These are phyloP conservation scores for Amaranthus cruentus DNA, from an alignment of 148 eudicot species.

Conservation along the genomic window DNA sequence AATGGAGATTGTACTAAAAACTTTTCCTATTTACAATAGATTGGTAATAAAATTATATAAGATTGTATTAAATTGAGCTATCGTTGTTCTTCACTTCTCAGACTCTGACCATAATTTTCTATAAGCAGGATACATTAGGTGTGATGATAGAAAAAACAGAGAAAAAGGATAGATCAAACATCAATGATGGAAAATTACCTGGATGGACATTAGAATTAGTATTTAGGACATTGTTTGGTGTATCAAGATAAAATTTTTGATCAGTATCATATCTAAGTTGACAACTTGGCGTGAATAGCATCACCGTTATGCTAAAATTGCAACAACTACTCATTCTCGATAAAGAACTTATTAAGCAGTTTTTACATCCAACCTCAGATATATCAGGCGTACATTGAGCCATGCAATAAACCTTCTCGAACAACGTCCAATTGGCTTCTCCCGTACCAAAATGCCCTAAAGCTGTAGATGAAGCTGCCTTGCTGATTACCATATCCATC, in stretches of 20 bases:
- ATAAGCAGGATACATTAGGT: too few relatives aligned
- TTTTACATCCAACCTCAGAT: not conserved
- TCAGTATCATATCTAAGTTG: constrained; percentile 7
- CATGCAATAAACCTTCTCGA: constrained; percentile 8
- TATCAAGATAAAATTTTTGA: not conserved
- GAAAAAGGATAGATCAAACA: too few relatives aligned
- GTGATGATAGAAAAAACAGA: too few relatives aligned
- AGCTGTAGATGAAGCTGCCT: not conserved
- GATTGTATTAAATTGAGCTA: too few relatives aligned
- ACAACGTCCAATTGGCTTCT: not conserved
- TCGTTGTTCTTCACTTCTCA: too few relatives aligned
- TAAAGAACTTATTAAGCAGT: constrained; percentile 1
- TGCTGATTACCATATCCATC: not conserved
- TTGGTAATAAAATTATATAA: too few relatives aligned
- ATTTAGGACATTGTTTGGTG: not conserved
- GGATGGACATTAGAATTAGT: too few relatives aligned
- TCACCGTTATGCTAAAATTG: not conserved
- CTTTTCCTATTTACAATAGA: too few relatives aligned
- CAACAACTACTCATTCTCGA: not conserved
- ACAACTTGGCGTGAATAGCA: constrained; percentile 1
- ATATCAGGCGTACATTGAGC: constrained; percentile 26
- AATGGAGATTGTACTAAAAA: too few relatives aligned
- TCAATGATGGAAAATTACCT: too few relatives aligned
- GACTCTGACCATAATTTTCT: too few relatives aligned
- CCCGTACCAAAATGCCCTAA: constrained; percentile 4